phyloP scores from a whole-genome alignment of 345 rosid genomes.

The Pistacia atlantica region DNA sequence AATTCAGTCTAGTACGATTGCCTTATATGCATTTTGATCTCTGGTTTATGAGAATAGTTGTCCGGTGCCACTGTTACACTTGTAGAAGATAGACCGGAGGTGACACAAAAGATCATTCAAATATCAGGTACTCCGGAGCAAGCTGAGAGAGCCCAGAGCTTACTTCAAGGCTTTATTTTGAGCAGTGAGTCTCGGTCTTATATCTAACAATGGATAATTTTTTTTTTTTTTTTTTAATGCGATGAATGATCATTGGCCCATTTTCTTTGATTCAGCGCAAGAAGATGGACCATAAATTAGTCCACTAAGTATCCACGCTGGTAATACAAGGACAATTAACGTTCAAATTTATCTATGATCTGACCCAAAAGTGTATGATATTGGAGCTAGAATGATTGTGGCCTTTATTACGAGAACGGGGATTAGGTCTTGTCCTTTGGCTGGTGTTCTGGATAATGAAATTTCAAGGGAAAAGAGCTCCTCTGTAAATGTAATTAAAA shows the following conservation, averaged over 20 bases:
- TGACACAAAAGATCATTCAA: conserved; percentile 67
- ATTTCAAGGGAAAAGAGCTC: conserved; percentile 19
- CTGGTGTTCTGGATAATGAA: conserved; percentile 13
- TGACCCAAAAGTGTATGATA: neutral
- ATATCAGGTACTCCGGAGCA: conserved; percentile 97
- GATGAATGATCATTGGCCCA: neutral
- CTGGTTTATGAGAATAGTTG: conserved; percentile 46
- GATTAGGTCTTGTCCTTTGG: conserved; percentile 1
- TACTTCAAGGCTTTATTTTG: conserved; percentile 96
- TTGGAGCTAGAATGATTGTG: conserved; percentile 7
- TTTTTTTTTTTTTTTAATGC: too few relatives aligned
- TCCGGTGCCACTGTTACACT: conserved; percentile 90
- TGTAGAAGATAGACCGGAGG: conserved; percentile 73
- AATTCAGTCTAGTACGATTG: neutral
- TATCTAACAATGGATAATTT: neutral
- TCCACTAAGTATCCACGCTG: conserved; percentile 14
- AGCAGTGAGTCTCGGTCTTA: conserved; percentile 63
- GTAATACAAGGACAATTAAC: neutral
- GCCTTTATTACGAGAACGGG: neutral
- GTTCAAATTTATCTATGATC: neutral
- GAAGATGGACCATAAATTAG: conserved; percentile 61
- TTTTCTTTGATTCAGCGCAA: conserved; percentile 55
- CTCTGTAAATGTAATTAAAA: conserved; percentile 34
- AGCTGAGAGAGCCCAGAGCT: conserved; percentile 93
- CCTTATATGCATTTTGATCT: conserved; percentile 3